phyloP scores from a whole-genome alignment of 2,329 filamentous ascomycete species.

The Diaporthe ampelina region DNA sequence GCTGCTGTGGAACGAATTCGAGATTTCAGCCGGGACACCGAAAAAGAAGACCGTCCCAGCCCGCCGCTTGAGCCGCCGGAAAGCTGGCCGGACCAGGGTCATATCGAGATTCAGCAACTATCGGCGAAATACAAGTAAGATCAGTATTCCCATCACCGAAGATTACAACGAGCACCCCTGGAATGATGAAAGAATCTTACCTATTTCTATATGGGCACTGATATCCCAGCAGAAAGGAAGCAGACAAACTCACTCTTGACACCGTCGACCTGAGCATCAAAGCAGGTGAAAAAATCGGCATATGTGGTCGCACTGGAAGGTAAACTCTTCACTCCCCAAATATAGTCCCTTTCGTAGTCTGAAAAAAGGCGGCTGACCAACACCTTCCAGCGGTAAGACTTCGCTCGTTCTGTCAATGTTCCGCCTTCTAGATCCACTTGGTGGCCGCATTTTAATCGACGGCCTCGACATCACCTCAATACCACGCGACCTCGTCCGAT shows the following conservation, averaged over 20 bases:
- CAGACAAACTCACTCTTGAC: not conserved
- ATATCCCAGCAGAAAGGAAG: not conserved
- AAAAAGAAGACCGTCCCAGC: constrained; percentile 41
- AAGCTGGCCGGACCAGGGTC: not conserved
- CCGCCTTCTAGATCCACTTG: no score
- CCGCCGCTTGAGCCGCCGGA: not conserved
- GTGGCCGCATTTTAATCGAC: not conserved
- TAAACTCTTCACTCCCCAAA: not conserved
- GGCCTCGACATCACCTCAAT: not conserved
- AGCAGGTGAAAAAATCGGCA: not conserved
- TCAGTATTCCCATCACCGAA: not conserved
- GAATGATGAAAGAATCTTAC: not conserved
- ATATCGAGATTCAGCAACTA: not conserved
- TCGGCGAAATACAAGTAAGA: not conserved
- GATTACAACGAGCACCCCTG: not conserved
- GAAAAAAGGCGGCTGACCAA: no score
- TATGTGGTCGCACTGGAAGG: not conserved
- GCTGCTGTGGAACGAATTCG: constrained; percentile 46
- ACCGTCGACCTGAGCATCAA: not conserved
- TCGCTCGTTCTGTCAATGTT: no score
- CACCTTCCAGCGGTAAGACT: no score
- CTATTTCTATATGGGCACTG: not conserved
- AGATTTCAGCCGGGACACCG: constrained; percentile 44
- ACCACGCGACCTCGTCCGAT: not conserved
- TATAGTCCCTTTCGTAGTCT: no score